phyloP scores from a whole-genome alignment of 352 stramenopile species.

The Saprolegnia parasitica region DNA sequence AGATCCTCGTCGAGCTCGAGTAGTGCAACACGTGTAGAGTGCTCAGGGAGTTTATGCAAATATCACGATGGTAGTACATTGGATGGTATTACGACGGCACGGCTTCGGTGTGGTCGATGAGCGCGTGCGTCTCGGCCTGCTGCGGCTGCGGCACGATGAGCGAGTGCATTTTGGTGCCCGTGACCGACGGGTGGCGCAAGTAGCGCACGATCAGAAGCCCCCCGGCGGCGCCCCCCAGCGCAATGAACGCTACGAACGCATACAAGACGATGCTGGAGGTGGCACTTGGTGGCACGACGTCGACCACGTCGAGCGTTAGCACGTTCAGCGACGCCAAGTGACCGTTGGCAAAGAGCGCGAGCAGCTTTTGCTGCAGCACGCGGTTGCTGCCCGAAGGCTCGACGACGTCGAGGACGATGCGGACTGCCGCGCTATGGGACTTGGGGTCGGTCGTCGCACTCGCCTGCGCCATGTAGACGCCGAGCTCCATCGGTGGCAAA shows the following conservation, averaged over 20 bases:
- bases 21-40: not conserved
- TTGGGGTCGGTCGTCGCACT: slow-evolving; percentile 31
- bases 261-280: slow-evolving; percentile 51
- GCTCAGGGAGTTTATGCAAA: too few species aligned
- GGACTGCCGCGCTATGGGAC: slow-evolving; percentile 25
- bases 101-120: slow-evolving; percentile 13
- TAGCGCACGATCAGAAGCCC: slow-evolving; percentile 26
- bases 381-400: slow-evolving; percentile 27
- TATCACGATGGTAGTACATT: not conserved
- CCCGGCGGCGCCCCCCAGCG: slow-evolving; percentile 33
- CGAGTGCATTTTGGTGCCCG: not conserved
- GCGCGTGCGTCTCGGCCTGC: not conserved
- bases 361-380: slow-evolving; percentile 47
- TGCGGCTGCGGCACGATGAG: not conserved
- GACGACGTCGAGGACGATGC: slow-evolving; percentile 43
- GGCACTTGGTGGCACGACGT: slow-evolving; percentile 40
- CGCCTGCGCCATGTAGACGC: slow-evolving; percentile 45
- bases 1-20: slow-evolving; percentile 67
- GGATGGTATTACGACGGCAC: not conserved
- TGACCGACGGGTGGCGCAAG: not conserved
- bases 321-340: slow-evolving; percentile 51
- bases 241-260: slow-evolving; percentile 56
- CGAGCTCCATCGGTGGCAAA: slow-evolving; percentile 45
- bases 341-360: slow-evolving; percentile 42
- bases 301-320: slow-evolving; percentile 39